Percentiles rank a stretch among this genome's conserved stretches.
These are phyloP conservation scores for Rhizoclosmatium globosum DNA, from an alignment of 192 early-diverging fungal species.

Conservation along the genomic window DNA sequence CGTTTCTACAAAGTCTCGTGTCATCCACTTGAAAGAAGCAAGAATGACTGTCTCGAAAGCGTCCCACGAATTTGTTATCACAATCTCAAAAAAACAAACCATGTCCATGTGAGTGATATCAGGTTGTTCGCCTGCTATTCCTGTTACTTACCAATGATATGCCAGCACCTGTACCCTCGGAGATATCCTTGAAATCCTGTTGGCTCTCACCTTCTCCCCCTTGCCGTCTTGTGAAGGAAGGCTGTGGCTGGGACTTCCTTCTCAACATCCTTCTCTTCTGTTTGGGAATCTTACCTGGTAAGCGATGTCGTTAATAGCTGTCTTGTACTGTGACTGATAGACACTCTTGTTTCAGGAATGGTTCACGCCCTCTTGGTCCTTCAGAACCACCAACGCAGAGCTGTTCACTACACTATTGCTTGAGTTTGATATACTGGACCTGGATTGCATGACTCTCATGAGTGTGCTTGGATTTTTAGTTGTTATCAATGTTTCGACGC, in stretches of 20 bases:
- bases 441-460: too few species aligned
- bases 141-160: too few species aligned
- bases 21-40: background rate
- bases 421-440: too few species aligned
- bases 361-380: conserved; percentile 32
- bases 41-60: background rate
- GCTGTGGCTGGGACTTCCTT: conserved; percentile 38
- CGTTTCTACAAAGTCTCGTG: too few species aligned
- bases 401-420: conserved; percentile 36
- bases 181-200: conserved; percentile 34
- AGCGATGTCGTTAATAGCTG: background rate
- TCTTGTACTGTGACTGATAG: background rate
- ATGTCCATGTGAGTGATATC: background rate
- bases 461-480: too few species aligned
- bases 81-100: conserved; percentile 9
- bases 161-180: conserved; percentile 36
- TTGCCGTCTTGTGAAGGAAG: conserved; percentile 36
- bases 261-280: conserved; percentile 32
- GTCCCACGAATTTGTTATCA: background rate
- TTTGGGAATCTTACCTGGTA: conserved; percentile 19
- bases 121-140: too few species aligned
- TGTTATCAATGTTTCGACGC: too few species aligned
- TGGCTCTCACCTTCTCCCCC: conserved; percentile 21
- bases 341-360: conserved; percentile 13
- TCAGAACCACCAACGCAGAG: conserved; percentile 39